Percentiles rank a stretch among this genome's conserved stretches.
Evolutionary conservation across 1,139 yeast genomes (phyloP).

Genomic region (Debaryomyces subglobosus): DNA sequence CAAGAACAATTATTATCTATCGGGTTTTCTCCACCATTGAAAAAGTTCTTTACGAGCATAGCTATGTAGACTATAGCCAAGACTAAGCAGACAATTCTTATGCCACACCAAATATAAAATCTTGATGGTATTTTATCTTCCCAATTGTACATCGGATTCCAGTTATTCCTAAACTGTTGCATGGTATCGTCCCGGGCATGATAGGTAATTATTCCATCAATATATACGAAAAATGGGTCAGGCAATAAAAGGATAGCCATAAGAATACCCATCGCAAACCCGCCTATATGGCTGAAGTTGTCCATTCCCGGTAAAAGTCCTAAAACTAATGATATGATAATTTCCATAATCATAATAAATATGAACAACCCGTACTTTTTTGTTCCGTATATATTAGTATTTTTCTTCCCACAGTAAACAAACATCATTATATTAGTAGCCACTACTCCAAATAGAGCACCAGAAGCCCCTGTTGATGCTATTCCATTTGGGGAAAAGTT

Average conservation of each 20-base stretch:
- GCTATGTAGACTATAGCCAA: conserved; percentile 56
- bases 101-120: conserved; percentile 53
- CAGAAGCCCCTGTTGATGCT: conserved; percentile 77
- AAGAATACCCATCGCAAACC: conserved; percentile 66
- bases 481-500: conserved; percentile 73
- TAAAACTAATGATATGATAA: conserved; percentile 61
- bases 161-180: conserved; percentile 46
- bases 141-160: conserved; percentile 44
- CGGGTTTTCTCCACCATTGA: conserved; percentile 40
- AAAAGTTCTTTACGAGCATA: conserved; percentile 52
- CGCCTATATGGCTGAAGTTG: conserved; percentile 78
- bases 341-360: conserved; percentile 54
- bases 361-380: conserved; percentile 49
- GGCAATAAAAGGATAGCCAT: conserved; percentile 55
- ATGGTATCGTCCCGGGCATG: conserved; percentile 38
- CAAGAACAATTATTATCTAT: conserved; percentile 51
- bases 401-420: conserved; percentile 55
- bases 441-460: conserved; percentile 71
- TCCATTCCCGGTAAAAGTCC: conserved; percentile 78
- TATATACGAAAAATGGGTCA: conserved; percentile 58
- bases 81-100: conserved; percentile 49
- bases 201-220: conserved; percentile 45
- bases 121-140: conserved; percentile 36
- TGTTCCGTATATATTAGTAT: conserved; percentile 47
- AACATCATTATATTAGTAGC: conserved; percentile 64